These are phyloP conservation scores for Persicaria tinctoria DNA, from an alignment of 148 eudicot species.

Conservation along the genomic window DNA sequence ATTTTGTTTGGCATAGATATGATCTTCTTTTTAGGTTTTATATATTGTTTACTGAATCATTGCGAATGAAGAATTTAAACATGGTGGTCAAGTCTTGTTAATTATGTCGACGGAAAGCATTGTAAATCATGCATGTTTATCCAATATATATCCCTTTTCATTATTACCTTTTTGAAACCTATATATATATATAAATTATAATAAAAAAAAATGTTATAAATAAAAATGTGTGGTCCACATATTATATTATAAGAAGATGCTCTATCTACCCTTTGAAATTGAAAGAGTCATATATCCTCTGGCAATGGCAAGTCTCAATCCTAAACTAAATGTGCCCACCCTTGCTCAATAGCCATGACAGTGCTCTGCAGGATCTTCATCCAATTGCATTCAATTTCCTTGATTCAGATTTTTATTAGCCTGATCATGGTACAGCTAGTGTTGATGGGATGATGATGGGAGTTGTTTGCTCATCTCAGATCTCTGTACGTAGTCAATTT, in stretches of 20 bases:
- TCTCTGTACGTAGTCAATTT: neutral
- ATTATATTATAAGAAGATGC: too few species aligned
- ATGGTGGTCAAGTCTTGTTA: neutral
- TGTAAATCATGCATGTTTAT: neutral
- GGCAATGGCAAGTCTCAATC: neutral
- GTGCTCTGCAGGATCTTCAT: neutral
- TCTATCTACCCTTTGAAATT: too few species aligned
- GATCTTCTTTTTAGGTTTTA: too few species aligned
- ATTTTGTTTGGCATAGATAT: too few species aligned
- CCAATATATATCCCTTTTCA: neutral
- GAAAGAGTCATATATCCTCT: too few species aligned
- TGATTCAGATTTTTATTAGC: too few species aligned
- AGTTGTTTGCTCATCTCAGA: neutral
- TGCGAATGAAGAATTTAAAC: neutral
- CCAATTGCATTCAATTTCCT: neutral
- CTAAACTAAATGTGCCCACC: neutral
- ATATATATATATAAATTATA: neutral
- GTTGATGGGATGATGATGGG: too few species aligned
- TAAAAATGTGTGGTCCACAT: neutral
- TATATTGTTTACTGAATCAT: neutral
- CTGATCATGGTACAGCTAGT: too few species aligned
- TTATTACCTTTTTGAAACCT: neutral
- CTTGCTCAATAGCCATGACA: neutral
- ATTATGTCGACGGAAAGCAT: neutral
- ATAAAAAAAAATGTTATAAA: neutral